phyloP scores from a whole-genome alignment of 495 filamentous ascomycete genomes.

The Neurospora discreta region DNA sequence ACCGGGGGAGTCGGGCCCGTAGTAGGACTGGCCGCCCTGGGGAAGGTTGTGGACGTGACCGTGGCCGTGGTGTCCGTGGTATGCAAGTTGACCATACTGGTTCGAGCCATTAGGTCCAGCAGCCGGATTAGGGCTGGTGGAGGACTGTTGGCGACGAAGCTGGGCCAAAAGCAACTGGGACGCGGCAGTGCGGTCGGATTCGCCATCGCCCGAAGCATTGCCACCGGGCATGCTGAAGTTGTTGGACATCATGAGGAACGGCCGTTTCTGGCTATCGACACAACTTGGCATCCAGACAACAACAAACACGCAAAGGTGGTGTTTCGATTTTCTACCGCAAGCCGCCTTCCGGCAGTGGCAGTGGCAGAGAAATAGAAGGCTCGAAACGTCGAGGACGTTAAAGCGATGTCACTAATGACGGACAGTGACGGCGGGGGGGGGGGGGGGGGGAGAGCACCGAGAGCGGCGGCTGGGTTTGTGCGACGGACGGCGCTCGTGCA shows the following conservation, averaged over 20 bases:
- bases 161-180: constrained; percentile 27
- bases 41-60: constrained; percentile 10
- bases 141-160: constrained; percentile 22
- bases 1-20: constrained; percentile 25
- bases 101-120: constrained; percentile 7
- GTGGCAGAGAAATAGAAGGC: neutral
- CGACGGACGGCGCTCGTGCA: neutral
- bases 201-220: constrained; percentile 15
- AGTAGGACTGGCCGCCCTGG: constrained; percentile 27
- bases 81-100: constrained; percentile 17
- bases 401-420: neutral
- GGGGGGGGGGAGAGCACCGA: neutral
- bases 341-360: neutral
- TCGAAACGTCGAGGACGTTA: neutral
- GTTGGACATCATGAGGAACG: constrained; percentile 28
- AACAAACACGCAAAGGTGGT: neutral
- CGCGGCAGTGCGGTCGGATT: constrained; percentile 8
- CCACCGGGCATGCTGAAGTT: constrained; percentile 29
- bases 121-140: constrained; percentile 18
- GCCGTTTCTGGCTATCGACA: neutral
- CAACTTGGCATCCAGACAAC: neutral
- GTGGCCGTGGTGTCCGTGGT: constrained; percentile 17
- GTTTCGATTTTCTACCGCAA: neutral
- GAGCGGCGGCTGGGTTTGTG: neutral
- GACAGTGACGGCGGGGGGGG: neutral